Base-by-base conservation (phyloP, 805 yeast genomes). In the Metschnikowia cubensis region DNA sequence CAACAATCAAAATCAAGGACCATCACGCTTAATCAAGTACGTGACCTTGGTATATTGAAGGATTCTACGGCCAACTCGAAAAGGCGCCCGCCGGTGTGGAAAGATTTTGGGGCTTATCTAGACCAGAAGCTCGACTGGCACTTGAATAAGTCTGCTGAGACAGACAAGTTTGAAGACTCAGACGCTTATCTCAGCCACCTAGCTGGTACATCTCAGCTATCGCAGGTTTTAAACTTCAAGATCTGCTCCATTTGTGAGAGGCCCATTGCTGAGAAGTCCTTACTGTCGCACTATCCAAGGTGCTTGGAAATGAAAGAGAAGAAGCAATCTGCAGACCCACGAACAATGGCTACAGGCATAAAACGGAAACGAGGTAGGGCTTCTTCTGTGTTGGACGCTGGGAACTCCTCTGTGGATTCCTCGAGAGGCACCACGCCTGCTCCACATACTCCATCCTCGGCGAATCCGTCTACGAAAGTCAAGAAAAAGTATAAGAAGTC, bases 401-500 rank as follows among this genome's bases (percentile, higher is more conserved):
- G 72, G 5, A 59, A 65, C 22, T 65, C 74, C 6, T 69, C 75
- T 1, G 74, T 71, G 6, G 74, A 71, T 50, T 67, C 73, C 21
- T 67, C 75, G 1, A 55, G 76, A 38, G 70, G 69, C 40, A 51
- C 69, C 8, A 69, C 75, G 1, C 76, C 76, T 4, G 59, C 61
- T 3, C 75, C 71, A 1, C 57, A 56, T 17, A 61, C 68, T 1
- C 69, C 69, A 8, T 50, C 59, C 38, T 47, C 55, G 4, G 35
- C 51, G 4, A 44, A 61, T n/a, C 50, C 52, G 36, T 54, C 54
- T 17, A 57, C 55, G 57, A 59, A 55, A 48, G 76, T 76, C 3
- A 72, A 73, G 62, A 72, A 73, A 59, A 73, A 73, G 55, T 72
- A 73, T 54, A 72, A 71, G 58, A 72, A 73, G 52, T 65, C 71